These are phyloP conservation scores for Podospora fimiseda DNA, from an alignment of 495 filamentous ascomycete species.

Conservation along the genomic window DNA sequence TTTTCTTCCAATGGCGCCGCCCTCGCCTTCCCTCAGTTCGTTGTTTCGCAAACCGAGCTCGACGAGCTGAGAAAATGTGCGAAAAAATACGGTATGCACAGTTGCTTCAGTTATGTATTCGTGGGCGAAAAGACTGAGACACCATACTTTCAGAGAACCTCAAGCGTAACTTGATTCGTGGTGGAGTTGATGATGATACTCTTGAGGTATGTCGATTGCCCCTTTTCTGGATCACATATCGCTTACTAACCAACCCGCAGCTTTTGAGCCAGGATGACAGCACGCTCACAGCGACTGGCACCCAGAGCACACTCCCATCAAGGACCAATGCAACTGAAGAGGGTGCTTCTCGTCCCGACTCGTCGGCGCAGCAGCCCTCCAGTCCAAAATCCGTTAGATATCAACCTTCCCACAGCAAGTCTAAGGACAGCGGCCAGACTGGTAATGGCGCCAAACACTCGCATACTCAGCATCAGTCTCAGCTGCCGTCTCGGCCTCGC, in stretches of 20 bases:
- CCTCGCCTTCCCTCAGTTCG: slow-evolving; percentile 10
- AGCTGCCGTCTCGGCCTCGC: too few relatives aligned
- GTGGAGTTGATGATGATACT: slow-evolving; percentile 55
- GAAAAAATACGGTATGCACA: slow-evolving; percentile 35
- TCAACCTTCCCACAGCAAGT: background rate
- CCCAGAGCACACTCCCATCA: slow-evolving; percentile 15
- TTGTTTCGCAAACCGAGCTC: slow-evolving; percentile 32
- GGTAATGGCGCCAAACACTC: too few relatives aligned
- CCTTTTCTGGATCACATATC: background rate
- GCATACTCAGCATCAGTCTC: too few relatives aligned
- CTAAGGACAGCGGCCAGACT: background rate
- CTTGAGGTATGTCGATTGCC: slow-evolving; percentile 44
- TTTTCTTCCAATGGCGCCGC: slow-evolving; percentile 3
- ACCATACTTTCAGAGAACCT: slow-evolving; percentile 47
- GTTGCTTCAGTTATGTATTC: background rate
- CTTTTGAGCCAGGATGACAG: slow-evolving; percentile 47
- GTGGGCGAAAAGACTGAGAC: background rate
- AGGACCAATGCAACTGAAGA: slow-evolving; percentile 17
- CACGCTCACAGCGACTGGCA: slow-evolving; percentile 12
- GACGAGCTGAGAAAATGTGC: slow-evolving; percentile 23
- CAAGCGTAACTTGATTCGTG: slow-evolving; percentile 53
- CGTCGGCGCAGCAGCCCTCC: slow-evolving; percentile 6
- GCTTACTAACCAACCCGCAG: slow-evolving; percentile 25
- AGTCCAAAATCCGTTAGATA: slow-evolving; percentile 1
- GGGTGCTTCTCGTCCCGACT: slow-evolving; percentile 21